Evolutionary conservation across 2,329 filamentous ascomycete species (phyloP).

Genomic region (Gremmenia infestans): DNA sequence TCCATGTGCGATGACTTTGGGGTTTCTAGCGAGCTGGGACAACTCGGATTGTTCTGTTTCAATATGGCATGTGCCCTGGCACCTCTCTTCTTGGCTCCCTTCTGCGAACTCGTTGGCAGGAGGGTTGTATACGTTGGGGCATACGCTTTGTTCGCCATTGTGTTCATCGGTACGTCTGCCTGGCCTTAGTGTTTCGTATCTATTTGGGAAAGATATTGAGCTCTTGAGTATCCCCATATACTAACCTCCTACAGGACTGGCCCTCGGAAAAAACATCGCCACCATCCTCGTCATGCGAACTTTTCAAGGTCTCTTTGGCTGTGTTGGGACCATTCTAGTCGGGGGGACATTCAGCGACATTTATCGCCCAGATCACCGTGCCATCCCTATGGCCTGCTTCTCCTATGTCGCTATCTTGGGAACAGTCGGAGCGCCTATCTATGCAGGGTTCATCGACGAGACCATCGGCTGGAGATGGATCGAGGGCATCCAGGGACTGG

Average conservation of each 20-base stretch:
- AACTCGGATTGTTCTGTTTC: constrained; percentile 60
- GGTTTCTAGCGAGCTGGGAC: constrained; percentile 38
- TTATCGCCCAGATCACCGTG: constrained; percentile 70
- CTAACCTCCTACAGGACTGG: constrained; percentile 41
- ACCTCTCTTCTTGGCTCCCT: constrained; percentile 80
- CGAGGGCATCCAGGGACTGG: constrained; percentile 77
- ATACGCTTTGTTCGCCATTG: constrained; percentile 33
- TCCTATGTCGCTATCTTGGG: constrained; percentile 70
- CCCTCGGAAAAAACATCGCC: constrained; percentile 67
- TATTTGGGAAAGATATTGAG: too few species aligned
- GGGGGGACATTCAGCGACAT: constrained; percentile 88
- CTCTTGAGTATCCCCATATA: too few species aligned
- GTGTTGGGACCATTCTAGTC: constrained; percentile 66
- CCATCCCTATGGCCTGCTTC: constrained; percentile 85
- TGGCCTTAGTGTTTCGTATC: too few species aligned
- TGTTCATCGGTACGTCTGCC: constrained; percentile 31
- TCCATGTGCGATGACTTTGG: constrained; percentile 42
- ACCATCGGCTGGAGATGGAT: constrained; percentile 74
- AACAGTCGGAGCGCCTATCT: constrained; percentile 66
- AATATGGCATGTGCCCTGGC: constrained; percentile 77
- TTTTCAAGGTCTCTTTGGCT: constrained; percentile 66
- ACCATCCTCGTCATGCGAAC: constrained; percentile 65
- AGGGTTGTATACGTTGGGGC: constrained; percentile 73
- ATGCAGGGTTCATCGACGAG: constrained; percentile 53
- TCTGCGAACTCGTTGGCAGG: constrained; percentile 81